Percentiles rank a stretch among this genome's conserved stretches.
These are phyloP conservation scores for Trametes hirsuta DNA, from an alignment of 1,284 basidiomycete species.

Conservation along the genomic window DNA sequence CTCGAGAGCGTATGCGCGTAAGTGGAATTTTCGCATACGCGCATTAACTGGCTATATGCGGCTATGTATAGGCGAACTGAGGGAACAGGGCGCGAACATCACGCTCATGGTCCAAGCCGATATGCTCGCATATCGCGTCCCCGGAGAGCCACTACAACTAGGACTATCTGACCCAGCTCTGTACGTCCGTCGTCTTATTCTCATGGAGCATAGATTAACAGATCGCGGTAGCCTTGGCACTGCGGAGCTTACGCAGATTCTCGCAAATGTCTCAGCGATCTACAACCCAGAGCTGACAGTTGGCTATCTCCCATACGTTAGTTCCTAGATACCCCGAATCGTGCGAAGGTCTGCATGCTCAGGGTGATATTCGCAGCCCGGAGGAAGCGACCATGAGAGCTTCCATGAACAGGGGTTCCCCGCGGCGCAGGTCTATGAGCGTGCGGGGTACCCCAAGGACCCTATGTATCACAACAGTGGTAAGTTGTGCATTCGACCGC, in stretches of 20 bases:
- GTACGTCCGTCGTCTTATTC: conserved; percentile 40
- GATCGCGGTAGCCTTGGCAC: conserved; percentile 65
- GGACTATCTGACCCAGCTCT: conserved; percentile 58
- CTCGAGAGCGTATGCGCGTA: conserved; percentile 63
- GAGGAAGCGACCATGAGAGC: conserved; percentile 90
- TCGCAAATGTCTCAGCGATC: conserved; percentile 70
- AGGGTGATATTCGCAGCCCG: conserved; percentile 48
- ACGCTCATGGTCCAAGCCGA: conserved; percentile 87
- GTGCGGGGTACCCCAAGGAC: conserved; percentile 79
- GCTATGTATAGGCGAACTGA: conserved; percentile 43
- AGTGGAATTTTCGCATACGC: background rate
- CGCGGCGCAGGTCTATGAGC: conserved; percentile 81
- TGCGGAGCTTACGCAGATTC: conserved; percentile 72
- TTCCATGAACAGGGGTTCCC: conserved; percentile 85
- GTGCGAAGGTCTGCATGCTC: background rate
- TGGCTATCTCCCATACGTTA: conserved; percentile 60
- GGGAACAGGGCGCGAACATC: conserved; percentile 61
- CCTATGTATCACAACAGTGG: conserved; percentile 87
- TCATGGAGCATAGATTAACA: too few species aligned
- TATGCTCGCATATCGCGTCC: conserved; percentile 82
- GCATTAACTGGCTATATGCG: background rate
- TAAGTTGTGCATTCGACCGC: conserved; percentile 31
- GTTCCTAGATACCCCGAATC: conserved; percentile 24
- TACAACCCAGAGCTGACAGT: conserved; percentile 85
- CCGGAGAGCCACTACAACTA: conserved; percentile 76